Percentiles rank a stretch among this genome's conserved stretches.
These are phyloP conservation scores for Centella asiatica DNA, from an alignment of 129 eudicot species.

Conservation along the genomic window DNA sequence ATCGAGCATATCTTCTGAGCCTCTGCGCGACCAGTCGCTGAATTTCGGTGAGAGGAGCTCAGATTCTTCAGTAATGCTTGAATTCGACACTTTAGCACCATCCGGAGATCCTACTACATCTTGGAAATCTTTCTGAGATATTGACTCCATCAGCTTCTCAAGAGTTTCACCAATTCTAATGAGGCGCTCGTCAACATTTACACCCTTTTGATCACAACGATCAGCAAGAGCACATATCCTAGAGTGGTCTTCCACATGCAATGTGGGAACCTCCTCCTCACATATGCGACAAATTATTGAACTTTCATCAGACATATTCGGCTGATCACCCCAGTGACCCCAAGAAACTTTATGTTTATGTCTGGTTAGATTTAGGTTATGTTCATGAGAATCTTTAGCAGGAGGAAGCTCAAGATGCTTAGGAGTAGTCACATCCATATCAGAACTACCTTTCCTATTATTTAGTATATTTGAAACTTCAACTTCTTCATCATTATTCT, in stretches of 20 bases:
- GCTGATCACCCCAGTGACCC: constrained; percentile 95
- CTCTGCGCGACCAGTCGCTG: constrained; percentile 90
- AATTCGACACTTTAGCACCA: constrained; percentile 66
- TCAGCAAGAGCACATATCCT: constrained; percentile 93
- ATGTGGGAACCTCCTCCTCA: constrained; percentile 95
- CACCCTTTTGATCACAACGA: constrained; percentile 83
- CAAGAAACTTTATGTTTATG: constrained; percentile 79
- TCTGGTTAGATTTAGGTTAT: constrained; percentile 38
- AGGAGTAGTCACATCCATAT: constrained; percentile 33
- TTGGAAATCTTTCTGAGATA: constrained; percentile 61
- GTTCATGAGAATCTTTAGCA: constrained; percentile 51
- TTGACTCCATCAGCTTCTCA: constrained; percentile 75
- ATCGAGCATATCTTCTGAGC: constrained; percentile 96
- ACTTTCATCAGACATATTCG: constrained; percentile 56
- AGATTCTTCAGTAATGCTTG: constrained; percentile 72
- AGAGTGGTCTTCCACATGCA: constrained; percentile 94
- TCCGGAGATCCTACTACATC: constrained; percentile 67
- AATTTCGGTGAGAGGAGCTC: constrained; percentile 68
- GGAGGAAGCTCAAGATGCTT: constrained; percentile 46
- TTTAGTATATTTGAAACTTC: constrained; percentile 32
- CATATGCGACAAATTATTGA: constrained; percentile 93
- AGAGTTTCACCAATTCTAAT: constrained; percentile 74
- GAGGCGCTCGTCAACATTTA: constrained; percentile 81
- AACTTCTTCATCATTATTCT: constrained; percentile 20
- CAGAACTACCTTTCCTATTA: constrained; percentile 27